Evolutionary conservation across 495 filamentous ascomycete genomes (phyloP).

Genomic region (Astrothelium macrocarpum): DNA sequence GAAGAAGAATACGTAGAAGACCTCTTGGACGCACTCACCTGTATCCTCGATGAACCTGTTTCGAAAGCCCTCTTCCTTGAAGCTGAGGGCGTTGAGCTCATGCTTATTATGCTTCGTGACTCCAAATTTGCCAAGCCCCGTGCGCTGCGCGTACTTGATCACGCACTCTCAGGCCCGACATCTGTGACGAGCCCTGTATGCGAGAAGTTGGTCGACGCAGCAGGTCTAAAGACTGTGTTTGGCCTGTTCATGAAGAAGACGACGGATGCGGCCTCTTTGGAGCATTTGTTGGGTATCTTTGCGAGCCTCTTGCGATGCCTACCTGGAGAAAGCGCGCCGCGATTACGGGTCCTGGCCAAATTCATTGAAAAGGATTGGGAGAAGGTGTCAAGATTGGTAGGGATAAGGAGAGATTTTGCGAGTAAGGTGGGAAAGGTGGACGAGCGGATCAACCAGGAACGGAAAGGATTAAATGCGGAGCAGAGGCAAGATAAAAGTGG

Average conservation of each 20-base stretch:
- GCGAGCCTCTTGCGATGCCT: constrained; percentile 71
- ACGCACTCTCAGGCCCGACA: constrained; percentile 55
- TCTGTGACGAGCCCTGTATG: constrained; percentile 50
- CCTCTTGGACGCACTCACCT: constrained; percentile 73
- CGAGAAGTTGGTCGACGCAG: constrained; percentile 66
- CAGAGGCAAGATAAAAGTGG: constrained; percentile 58
- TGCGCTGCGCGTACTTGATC: constrained; percentile 72
- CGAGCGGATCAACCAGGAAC: constrained; percentile 50
- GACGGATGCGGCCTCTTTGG: constrained; percentile 50
- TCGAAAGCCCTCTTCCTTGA: constrained; percentile 80
- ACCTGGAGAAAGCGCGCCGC: constrained; percentile 64
- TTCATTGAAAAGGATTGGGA: constrained; percentile 54
- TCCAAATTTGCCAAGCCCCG: constrained; percentile 70
- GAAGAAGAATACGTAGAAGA: constrained; percentile 96
- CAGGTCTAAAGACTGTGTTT: constrained; percentile 77
- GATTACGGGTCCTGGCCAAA: constrained; percentile 81
- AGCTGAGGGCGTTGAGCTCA: constrained; percentile 86
- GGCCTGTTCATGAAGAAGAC: constrained; percentile 80
- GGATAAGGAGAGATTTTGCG: constrained; percentile 62
- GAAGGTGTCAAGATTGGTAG: constrained; percentile 59
- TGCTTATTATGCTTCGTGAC: constrained; percentile 77
- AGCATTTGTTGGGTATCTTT: constrained; percentile 86
- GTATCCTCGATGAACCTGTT: constrained; percentile 60
- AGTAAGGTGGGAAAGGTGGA: constrained; percentile 57
- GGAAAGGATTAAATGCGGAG: constrained; percentile 33